Evolutionary conservation across 2,329 filamentous ascomycete genomes (phyloP).

Genomic region (Clarireedia monteithiana): DNA sequence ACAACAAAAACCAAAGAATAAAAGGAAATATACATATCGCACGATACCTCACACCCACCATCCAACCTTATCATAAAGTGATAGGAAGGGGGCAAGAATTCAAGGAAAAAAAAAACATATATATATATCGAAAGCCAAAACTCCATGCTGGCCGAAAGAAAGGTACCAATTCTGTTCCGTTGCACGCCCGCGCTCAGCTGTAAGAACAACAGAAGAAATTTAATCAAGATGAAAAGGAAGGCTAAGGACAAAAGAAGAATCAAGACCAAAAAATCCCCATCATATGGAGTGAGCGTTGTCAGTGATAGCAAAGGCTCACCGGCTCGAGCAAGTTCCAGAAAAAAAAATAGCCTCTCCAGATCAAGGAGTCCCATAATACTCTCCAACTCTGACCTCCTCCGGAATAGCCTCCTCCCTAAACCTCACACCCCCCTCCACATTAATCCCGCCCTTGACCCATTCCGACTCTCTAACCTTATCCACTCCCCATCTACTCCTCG

Average conservation of each 20-base stretch:
- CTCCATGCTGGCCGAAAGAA: too few species aligned
- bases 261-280: too few species aligned
- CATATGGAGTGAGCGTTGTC: background rate
- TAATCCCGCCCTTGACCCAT: slow-evolving; percentile 72
- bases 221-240: too few species aligned
- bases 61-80: too few species aligned
- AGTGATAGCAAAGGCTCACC: background rate
- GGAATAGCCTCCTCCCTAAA: slow-evolving; percentile 45
- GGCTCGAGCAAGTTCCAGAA: background rate
- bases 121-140: too few species aligned
- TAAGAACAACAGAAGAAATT: too few species aligned
- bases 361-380: background rate
- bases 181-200: too few species aligned
- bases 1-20: background rate
- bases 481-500: slow-evolving; percentile 68
- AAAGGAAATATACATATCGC: background rate
- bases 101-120: too few species aligned
- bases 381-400: slow-evolving; percentile 16
- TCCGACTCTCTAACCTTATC: slow-evolving; percentile 62
- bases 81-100: too few species aligned
- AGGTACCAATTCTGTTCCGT: too few species aligned
- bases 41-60: background rate
- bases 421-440: slow-evolving; percentile 53
- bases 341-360: too few species aligned
- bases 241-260: too few species aligned